Evolutionary conservation across 257 asterid genomes (phyloP), one percentile per base, ranked within the genome.

Genomic region (Paraleonurus japonicus): DNA sequence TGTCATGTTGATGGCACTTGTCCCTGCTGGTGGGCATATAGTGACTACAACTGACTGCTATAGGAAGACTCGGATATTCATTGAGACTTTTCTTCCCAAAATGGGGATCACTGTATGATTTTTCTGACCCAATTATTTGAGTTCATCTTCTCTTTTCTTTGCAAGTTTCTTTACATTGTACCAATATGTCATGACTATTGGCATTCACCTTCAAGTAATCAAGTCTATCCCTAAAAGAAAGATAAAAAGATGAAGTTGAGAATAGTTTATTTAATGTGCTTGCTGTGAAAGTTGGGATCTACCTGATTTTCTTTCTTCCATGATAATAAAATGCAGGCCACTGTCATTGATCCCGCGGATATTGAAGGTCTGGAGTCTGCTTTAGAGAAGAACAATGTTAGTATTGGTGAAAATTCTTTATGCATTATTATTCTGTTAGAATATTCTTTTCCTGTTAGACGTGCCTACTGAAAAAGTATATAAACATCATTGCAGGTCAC

Each of bases 281-380:
- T 20, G 53, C 51, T 70, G 47, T 66, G 35, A 19, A 17, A 45
- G 57, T 60, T 67, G 50, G 43, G 66, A 57, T 32, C 72, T 73
- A 32, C 57, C 75, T 76, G 72, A 84, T 53, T 48, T 71, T 71
- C 55, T 75, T 35, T 16, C 27, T 68, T 50, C 69, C 67, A 32
- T 70, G 72, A 68, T 69, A 55, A 59, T 62, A 13, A 58, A 48
- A 64, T 81, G 81, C 90, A 90, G 98, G 94, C 96, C 66, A 86
- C 98, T 13, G 98, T 88, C 71, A 87, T 92, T 75, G 98, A 92
- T 71, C 98, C 98, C 70, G 98, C 98, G 2, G 98, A 92, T 75
- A 59, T 89, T 70, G 92, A 77, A 74, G 96, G 88, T 74, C 86
- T 92, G 84, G 92, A 86, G 82, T 79, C 92, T 55, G 96, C 90